These are phyloP conservation scores for Conringia planisiliqua DNA, from an alignment of 345 rosid genomes.

Conservation along the genomic window DNA sequence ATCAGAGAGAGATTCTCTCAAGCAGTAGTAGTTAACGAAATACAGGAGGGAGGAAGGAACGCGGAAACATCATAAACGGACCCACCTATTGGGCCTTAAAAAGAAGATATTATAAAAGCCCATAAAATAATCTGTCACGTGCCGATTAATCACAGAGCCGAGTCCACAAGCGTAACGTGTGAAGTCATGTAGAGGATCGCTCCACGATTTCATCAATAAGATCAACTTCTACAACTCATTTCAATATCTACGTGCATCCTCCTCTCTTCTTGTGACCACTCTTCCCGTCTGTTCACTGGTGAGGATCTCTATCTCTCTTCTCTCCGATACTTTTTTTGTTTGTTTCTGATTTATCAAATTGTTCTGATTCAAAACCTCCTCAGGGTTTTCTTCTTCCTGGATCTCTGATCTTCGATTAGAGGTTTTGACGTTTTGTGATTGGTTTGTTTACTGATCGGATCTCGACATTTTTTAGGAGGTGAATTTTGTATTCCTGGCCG, in stretches of 20 bases:
- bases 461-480: conserved; percentile 23
- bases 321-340: background rate
- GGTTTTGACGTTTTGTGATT: background rate
- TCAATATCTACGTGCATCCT: conserved; percentile 34
- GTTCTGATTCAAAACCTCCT: background rate
- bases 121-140: background rate
- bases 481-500: background rate
- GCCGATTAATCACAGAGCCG: background rate
- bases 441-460: conserved; percentile 32
- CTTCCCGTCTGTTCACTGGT: conserved; percentile 32
- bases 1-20: background rate
- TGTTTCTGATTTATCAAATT: conserved; percentile 9
- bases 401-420: conserved; percentile 4
- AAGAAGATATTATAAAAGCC: background rate
- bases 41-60: background rate
- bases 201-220: conserved; percentile 17
- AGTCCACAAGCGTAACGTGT: conserved; percentile 10
- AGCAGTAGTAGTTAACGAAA: background rate
- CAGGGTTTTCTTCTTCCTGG: conserved; percentile 18
- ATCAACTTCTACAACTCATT: conserved; percentile 27
- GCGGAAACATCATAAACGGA: background rate
- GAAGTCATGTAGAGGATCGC: conserved; percentile 13
- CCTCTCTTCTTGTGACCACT: conserved; percentile 33
- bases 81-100: conserved; percentile 14
- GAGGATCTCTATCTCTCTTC: conserved; percentile 26